Base-by-base conservation (phyloP, 164 flowering plant genomes). In the Taxillus chinensis region DNA sequence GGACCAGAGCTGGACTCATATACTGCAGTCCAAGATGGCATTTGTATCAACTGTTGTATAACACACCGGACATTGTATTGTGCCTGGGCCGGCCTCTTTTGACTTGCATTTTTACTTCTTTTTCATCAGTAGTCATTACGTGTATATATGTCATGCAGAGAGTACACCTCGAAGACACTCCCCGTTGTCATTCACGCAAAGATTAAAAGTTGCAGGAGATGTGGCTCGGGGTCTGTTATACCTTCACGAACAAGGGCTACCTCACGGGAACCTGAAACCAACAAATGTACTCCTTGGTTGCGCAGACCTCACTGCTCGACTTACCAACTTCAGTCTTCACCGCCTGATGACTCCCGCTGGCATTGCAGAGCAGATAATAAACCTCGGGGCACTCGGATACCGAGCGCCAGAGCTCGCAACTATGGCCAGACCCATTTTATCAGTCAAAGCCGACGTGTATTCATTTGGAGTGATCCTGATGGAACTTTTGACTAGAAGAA, bases 181-280 rank as follows among this genome's bases (percentile, higher is more conserved):
- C 38, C 79, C 70, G 6, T 73, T 90, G 65, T 80, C 91, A 17
- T 87, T 90, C 79, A 73, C 63, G 63, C 89, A 90, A 69, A 82
- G 96, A 67, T 76, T 93, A 45, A 86, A 80, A 70, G 80, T 89
- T 59, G 87, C 96, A 2, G 77, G 85, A n/a, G 96, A 95, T 15
- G 84, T 89, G 50, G 96, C 96, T 64, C 85, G 84, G 7, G 75
- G 86, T 63, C 78, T 95, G 50, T 58, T 68, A 52, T 79, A 70
- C 73, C 96, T 95, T 61, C 99, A 95, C 63, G 96, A 91, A 49
- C 70, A 83, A 74, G 91, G 84, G 67, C 55, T 87, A 45, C 87
- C 92, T 62, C 97, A 95, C 75, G 99, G 99, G 49, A 84, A 91
- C 74, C 72, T 95, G 8, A 91, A 95, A 75, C 92, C 97, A 14